Evolutionary conservation across 2,329 filamentous ascomycete genomes (phyloP).

Genomic region (Penicillium sp.): DNA sequence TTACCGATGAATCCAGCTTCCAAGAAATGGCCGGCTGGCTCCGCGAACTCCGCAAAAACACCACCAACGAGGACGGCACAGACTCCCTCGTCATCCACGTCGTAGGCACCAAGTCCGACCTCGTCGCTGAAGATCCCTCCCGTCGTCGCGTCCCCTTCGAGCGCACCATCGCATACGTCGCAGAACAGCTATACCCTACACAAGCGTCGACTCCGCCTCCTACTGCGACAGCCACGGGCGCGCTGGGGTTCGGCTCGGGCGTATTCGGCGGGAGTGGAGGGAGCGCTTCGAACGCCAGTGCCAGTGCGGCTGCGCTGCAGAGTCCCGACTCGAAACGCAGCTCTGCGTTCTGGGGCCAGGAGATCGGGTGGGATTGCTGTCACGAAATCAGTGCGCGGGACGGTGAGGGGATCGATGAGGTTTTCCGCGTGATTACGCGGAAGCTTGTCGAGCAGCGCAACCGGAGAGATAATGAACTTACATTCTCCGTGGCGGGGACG

Average conservation of each 20-base stretch:
- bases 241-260: slow-evolving; percentile 17
- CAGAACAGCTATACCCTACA: slow-evolving; percentile 81
- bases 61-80: slow-evolving; percentile 57
- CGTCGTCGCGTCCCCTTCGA: slow-evolving; percentile 88
- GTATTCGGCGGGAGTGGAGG: slow-evolving; percentile 25
- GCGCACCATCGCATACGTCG: slow-evolving; percentile 91
- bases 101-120: slow-evolving; percentile 92
- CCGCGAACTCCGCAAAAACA: slow-evolving; percentile 76
- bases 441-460: slow-evolving; percentile 75
- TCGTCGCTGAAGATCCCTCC: slow-evolving; percentile 80
- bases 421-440: slow-evolving; percentile 86
- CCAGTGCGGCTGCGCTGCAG: slow-evolving; percentile 24
- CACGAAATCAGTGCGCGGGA: slow-evolving; percentile 95
- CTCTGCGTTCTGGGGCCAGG: slow-evolving; percentile 73
- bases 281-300: slow-evolving; percentile 29
- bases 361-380: slow-evolving; percentile 94
- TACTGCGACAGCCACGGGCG: slow-evolving; percentile 49
- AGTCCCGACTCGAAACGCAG: slow-evolving; percentile 49
- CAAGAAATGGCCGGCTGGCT: slow-evolving; percentile 92
- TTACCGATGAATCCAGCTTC: slow-evolving; percentile 83
- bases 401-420: slow-evolving; percentile 93
- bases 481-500: slow-evolving; percentile 48
- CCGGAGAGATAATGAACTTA: slow-evolving; percentile 52
- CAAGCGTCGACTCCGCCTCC: slow-evolving; percentile 67
- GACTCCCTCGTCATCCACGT: slow-evolving; percentile 83